Evolutionary conservation across 2,329 filamentous ascomycete species (phyloP).

Genomic region (Elsinoe batatas): DNA sequence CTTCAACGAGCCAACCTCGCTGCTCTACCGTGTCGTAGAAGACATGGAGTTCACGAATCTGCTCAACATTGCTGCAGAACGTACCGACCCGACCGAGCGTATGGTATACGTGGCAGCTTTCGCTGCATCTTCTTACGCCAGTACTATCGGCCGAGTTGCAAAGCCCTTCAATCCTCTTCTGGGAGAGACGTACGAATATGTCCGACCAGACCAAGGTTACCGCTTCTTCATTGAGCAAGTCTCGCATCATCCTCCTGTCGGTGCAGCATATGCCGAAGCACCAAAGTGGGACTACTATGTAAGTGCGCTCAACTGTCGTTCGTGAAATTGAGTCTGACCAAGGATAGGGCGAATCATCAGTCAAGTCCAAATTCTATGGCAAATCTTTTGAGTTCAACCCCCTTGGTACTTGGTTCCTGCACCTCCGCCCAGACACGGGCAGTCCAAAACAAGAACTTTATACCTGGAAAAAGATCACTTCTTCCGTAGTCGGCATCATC

Average conservation of each 20-base stretch:
- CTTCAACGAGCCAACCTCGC: conserved; percentile 95
- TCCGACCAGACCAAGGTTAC: conserved; percentile 89
- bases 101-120: conserved; percentile 93
- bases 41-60: conserved; percentile 98
- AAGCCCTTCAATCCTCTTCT: conserved; percentile 97
- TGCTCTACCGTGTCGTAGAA: conserved; percentile 88
- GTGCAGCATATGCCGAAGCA: conserved; percentile 85
- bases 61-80: conserved; percentile 76
- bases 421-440: conserved; percentile 65
- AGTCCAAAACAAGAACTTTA: conserved; percentile 56
- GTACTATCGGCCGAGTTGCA: conserved; percentile 89
- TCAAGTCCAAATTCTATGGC: conserved; percentile 94
- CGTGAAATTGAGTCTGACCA: conserved; percentile 17
- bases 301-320: conserved; percentile 21
- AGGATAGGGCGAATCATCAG: conserved; percentile 73
- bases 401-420: conserved; percentile 93
- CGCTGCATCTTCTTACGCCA: conserved; percentile 92
- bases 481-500: conserved; percentile 95
- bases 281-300: conserved; percentile 88
- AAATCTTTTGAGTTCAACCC: conserved; percentile 97
- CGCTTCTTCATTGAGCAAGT: conserved; percentile 98
- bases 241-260: conserved; percentile 90
- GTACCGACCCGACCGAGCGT: conserved; percentile 78
- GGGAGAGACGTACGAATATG: conserved; percentile 95
- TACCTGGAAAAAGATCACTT: conserved; percentile 98